Evolutionary conservation across 345 rosid genomes (phyloP).

Genomic region (Linum trigynum): DNA sequence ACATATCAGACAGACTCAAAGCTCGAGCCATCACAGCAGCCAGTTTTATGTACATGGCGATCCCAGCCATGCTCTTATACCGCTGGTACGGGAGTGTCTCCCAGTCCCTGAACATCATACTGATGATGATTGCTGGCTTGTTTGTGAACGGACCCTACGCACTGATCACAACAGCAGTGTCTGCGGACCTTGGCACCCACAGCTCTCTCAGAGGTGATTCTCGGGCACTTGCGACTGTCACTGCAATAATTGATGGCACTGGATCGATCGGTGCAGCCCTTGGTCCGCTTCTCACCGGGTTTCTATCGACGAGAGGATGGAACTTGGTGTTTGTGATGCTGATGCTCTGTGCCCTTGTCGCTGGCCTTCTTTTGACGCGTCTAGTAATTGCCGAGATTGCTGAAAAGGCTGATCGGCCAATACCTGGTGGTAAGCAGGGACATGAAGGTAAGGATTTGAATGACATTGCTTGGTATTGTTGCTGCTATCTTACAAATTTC

Average conservation of each 20-base stretch:
- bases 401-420: conserved; percentile 22
- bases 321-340: conserved; percentile 67
- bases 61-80: conserved; percentile 75
- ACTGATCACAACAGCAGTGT: conserved; percentile 92
- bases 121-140: conserved; percentile 84
- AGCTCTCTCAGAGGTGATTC: conserved; percentile 75
- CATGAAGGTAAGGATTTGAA: conserved; percentile 40
- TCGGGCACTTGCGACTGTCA: conserved; percentile 86
- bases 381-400: conserved; percentile 43
- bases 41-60: conserved; percentile 73
- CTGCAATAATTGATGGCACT: conserved; percentile 91
- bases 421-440: conserved; percentile 14
- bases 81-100: conserved; percentile 63
- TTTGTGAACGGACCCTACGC: conserved; percentile 93
- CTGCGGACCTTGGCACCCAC: conserved; percentile 94
- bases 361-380: conserved; percentile 66
- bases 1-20: conserved; percentile 69
- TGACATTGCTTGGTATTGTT: background rate
- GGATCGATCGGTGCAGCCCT: conserved; percentile 92
- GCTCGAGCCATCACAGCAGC: conserved; percentile 87
- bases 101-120: conserved; percentile 41
- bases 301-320: conserved; percentile 73
- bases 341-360: conserved; percentile 55
- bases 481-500: background rate
- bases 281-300: conserved; percentile 87